phyloP scores from a whole-genome alignment of 441 rosid genomes.

The Manihot esculenta region DNA sequence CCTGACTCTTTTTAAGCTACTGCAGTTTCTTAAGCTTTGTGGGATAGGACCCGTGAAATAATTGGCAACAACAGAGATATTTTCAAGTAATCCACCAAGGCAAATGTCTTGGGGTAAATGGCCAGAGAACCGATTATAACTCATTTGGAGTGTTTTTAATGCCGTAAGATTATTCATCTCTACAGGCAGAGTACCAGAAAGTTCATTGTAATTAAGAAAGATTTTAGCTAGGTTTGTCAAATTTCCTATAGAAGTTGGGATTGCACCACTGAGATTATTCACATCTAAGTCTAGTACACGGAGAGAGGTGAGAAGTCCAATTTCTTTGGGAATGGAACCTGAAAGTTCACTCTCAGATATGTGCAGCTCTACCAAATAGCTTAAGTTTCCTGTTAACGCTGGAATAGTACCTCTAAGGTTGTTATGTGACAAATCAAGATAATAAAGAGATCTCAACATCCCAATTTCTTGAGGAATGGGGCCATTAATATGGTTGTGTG shows the following conservation, averaged over 20 bases:
- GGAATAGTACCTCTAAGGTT: neutral
- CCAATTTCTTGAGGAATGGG: conserved; percentile 10
- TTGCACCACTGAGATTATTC: too few relatives aligned
- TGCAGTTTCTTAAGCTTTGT: neutral
- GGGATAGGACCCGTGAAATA: neutral
- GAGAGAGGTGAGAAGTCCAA: neutral
- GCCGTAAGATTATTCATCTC: neutral
- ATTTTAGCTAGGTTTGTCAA: neutral
- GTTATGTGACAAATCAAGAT: neutral
- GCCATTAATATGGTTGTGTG: neutral
- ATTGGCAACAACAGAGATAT: neutral
- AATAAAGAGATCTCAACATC: neutral
- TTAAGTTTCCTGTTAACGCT: neutral
- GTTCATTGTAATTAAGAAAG: neutral
- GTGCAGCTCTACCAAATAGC: neutral
- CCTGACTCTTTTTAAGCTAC: neutral
- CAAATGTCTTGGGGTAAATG: neutral
- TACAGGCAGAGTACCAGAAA: neutral
- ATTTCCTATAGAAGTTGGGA: too few relatives aligned
- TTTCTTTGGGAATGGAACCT: neutral
- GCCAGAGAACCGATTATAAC: neutral
- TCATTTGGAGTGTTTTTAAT: neutral
- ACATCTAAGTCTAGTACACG: neutral
- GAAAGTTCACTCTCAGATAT: neutral
- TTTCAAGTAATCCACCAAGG: neutral